Evolutionary conservation across 257 asterid species (phyloP), one percentile per base, ranked within the genome.

Genomic region (Mitragyna speciosa): DNA sequence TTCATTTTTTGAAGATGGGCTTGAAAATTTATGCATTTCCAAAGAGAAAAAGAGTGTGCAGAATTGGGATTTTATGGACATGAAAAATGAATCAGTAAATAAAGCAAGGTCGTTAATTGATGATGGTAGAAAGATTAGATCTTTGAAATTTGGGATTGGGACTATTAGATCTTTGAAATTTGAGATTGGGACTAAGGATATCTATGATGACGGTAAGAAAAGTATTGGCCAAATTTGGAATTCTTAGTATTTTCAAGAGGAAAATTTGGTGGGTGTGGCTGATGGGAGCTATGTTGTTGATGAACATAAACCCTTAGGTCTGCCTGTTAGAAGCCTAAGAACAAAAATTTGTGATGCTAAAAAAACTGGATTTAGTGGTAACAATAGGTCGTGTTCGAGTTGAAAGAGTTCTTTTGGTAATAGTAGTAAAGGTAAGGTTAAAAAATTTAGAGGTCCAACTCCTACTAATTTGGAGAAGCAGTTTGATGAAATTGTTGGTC

Each of bases 301-400:
- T 77, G 89, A 89, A 72, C 84, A 88, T 84, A 91, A 85, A 84
- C 94, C 96, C 52, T 87, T 95, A 87, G 91, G 93, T 84, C 82
- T 95, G 85, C 97, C 97, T 7, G 76, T 92, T 79, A 89, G 98
- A 87, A 93, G 94, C 81, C 80, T 95, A 74, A 89, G 91, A 83
- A 84, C 96, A 39, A 85, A 84, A 66, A 52, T 54, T 87, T 54
- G 49, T 47, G 89, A 79, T 22, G 36, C 67, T 85, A 90, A 76
- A 51, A 78, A 78, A 20, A 80, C 74, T 79, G 90, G 84, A 68
- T 59, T 70, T 76, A 64, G 67, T 17, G 59, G 78, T 31, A 58
- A 77, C 58, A 68, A 14, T 74, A 83, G 59, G 26, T 15, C 76
- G 67, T 73, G 75, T 73, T 22, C 79, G 30, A 69, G 78, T 70